Percentiles rank a stretch among this genome's conserved stretches.
phyloP scores from a whole-genome alignment of 139 green algal genomes.

The Tetraselmis chui region DNA sequence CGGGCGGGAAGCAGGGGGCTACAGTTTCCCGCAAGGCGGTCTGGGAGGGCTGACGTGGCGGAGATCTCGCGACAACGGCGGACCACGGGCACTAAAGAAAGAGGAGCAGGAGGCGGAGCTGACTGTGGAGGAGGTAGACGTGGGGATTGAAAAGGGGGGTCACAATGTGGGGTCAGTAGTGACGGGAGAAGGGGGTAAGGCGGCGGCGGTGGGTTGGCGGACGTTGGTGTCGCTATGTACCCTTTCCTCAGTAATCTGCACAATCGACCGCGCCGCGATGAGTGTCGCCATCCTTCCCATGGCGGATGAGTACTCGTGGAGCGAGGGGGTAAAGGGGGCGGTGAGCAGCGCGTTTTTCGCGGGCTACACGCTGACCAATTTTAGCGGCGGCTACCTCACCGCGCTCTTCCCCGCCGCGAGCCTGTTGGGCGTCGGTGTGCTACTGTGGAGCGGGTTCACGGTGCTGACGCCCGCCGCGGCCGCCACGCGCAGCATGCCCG shows the following conservation, averaged over 20 bases:
- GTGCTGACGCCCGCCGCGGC: slow-evolving; percentile 60
- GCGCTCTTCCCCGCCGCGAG: slow-evolving; percentile 41
- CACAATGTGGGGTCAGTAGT: too few relatives aligned
- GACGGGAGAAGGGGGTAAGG: too few relatives aligned
- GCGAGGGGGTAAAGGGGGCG: slow-evolving; percentile 55
- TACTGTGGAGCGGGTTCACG: slow-evolving; percentile 71
- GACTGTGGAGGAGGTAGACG: background rate
- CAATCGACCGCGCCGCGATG: slow-evolving; percentile 68
- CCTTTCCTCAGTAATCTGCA: slow-evolving; percentile 51
- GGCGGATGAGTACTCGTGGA: slow-evolving; percentile 57
- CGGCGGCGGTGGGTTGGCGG: background rate
- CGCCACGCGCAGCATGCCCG: slow-evolving; percentile 10
- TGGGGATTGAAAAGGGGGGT: background rate
- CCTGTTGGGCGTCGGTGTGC: slow-evolving; percentile 56
- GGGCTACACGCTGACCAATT: slow-evolving; percentile 68
- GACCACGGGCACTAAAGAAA: too few relatives aligned
- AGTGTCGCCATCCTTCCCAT: slow-evolving; percentile 69
- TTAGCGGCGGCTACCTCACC: slow-evolving; percentile 46
- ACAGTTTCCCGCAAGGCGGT: too few relatives aligned
- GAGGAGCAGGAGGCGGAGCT: too few relatives aligned
- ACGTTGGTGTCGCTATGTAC: slow-evolving; percentile 27
- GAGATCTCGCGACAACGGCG: too few relatives aligned
- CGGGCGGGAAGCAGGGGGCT: too few relatives aligned
- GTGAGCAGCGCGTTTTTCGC: slow-evolving; percentile 59
- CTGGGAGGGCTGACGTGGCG: too few relatives aligned